A percentile compares a stretch with the other conserved stretches of the same genome.
Evolutionary conservation across 441 rosid species (phyloP).

Genomic region (Eruca vesicaria): DNA sequence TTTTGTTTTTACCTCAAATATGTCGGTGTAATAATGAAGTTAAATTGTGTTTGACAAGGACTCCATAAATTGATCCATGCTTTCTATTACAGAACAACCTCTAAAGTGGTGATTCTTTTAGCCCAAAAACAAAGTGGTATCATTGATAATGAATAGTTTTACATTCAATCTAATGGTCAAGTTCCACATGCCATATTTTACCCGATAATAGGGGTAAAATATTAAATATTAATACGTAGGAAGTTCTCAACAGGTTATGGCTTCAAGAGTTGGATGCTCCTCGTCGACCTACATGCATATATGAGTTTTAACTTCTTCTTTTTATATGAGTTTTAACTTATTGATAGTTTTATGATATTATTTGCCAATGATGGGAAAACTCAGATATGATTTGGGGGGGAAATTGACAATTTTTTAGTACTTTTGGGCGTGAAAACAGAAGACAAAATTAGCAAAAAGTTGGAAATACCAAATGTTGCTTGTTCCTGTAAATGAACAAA

Average conservation of each 20-base stretch:
- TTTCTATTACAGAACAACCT: neutral
- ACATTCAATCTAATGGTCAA: neutral
- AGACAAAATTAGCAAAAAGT: conserved; percentile 17
- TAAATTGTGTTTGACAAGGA: neutral
- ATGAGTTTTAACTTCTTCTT: neutral
- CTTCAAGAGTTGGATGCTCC: neutral
- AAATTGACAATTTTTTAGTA: conserved; percentile 1
- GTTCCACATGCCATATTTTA: neutral
- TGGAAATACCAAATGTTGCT: conserved; percentile 14
- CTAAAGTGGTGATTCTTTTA: neutral
- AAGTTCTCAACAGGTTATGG: neutral
- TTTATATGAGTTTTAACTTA: neutral
- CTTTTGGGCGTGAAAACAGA: conserved; percentile 15
- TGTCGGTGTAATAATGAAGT: neutral
- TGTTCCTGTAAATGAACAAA: conserved; percentile 25
- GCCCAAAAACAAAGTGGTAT: neutral
- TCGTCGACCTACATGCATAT: neutral
- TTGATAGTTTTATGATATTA: neutral
- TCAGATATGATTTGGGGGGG: neutral
- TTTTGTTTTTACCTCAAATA: conserved; percentile 6
- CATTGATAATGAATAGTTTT: neutral
- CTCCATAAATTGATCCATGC: neutral
- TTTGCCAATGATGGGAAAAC: conserved; percentile 24
- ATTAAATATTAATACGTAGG: neutral
- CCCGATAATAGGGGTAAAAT: neutral